Base-by-base conservation (phyloP, 1,284 basidiomycete species). In the Bondarzewia mesenterica region DNA sequence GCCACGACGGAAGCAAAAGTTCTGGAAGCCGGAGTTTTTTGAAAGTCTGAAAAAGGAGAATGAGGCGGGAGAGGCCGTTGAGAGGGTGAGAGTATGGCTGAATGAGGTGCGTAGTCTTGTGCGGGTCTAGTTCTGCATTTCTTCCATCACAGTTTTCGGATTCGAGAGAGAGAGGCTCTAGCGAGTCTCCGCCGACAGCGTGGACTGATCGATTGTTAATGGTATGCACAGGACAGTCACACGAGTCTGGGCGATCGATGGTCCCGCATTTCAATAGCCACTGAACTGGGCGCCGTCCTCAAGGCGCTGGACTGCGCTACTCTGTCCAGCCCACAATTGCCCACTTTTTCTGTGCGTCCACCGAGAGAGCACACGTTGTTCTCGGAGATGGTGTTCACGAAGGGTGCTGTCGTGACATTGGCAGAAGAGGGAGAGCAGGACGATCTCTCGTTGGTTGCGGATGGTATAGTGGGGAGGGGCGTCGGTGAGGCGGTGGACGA, bases 11-110 rank as follows among this genome's bases (percentile, higher is more conserved):
- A 74, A 75, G 2, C 94, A 97, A 63, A 91, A 88, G 59, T 70
- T 92, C 16, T 81, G 69, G 64, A 90, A 90, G 62, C 86, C 87
- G 2, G 72, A 74, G 15, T 89, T 83, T 63, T 89, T 90, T 57
- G 78, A 81, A 12, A 42, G 23, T 40, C 38, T 40, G 55, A 51
- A 49, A 18, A 16, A 40, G 38, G 21, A 16, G 38, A 40, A 8
- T 10, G 20, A 16, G 16, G 38, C 38, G 10, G 3, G 8, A 10
- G 16, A 18, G 4, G 38, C 10, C 26, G 2, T 38, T 29, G 40
- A 18, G 2, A 21, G 23, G 15, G 25, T 26, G 15, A 23, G 40
- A 51, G 29, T 20, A 5, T 22, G 47, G 38, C 21, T 40, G 7
- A 18, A n/a, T 18, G 8, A 16, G 38, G n/a, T 40, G 10, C 38